Percentiles rank a stretch among this genome's conserved stretches.
Evolutionary conservation across 768 basidiomycete genomes (phyloP).

Genomic region (Candolleomyces efflorescens): DNA sequence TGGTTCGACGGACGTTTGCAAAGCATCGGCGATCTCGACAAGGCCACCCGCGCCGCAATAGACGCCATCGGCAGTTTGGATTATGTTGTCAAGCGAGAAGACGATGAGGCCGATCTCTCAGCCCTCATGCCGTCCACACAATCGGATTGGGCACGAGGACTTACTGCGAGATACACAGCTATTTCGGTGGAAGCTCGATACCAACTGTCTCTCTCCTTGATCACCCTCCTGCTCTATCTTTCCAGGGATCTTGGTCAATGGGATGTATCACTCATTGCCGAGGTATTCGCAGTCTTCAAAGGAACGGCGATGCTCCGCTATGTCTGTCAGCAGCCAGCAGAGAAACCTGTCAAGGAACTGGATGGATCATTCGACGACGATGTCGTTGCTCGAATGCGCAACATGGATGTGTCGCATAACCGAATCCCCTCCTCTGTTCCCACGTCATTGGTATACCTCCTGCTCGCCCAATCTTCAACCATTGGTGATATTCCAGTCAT

Average conservation of each 20-base stretch:
- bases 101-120: slow-evolving; percentile 56
- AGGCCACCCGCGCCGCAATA: slow-evolving; percentile 50
- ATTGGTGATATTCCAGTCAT: slow-evolving; percentile 49
- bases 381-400: slow-evolving; percentile 62
- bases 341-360: slow-evolving; percentile 16
- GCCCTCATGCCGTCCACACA: slow-evolving; percentile 43
- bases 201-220: slow-evolving; percentile 62
- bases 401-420: slow-evolving; percentile 64
- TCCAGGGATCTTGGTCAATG: slow-evolving; percentile 58
- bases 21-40: slow-evolving; percentile 52
- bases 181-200: slow-evolving; percentile 70
- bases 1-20: slow-evolving; percentile 63
- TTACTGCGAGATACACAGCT: slow-evolving; percentile 59
- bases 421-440: slow-evolving; percentile 36
- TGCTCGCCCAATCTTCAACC: slow-evolving; percentile 51
- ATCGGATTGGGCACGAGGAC: slow-evolving; percentile 59
- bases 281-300: slow-evolving; percentile 78
- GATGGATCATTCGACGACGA: slow-evolving; percentile 44
- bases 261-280: slow-evolving; percentile 62
- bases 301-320: slow-evolving; percentile 69
- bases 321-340: slow-evolving; percentile 55
- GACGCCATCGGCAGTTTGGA: slow-evolving; percentile 74
- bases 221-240: slow-evolving; percentile 68
- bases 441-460: slow-evolving; percentile 59
- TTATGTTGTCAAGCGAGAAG: slow-evolving; percentile 68